These are phyloP conservation scores for Cytidiella melzeri DNA, from an alignment of 768 basidiomycete species.

Conservation along the genomic window DNA sequence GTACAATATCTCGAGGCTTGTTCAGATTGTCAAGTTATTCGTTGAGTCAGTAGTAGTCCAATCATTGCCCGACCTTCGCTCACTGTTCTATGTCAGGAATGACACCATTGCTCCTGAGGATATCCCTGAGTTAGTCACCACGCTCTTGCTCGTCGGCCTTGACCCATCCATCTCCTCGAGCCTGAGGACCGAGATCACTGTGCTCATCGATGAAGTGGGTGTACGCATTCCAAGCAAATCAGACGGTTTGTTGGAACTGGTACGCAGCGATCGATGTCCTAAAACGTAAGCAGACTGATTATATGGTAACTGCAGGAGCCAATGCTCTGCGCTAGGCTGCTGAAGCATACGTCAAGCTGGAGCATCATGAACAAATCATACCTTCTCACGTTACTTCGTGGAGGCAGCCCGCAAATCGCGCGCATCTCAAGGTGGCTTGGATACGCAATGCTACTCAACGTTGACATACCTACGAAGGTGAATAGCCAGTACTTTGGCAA, in stretches of 20 bases:
- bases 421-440: slow-evolving; percentile 58
- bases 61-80: background rate
- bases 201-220: slow-evolving; percentile 43
- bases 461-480: slow-evolving; percentile 11
- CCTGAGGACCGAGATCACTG: slow-evolving; percentile 39
- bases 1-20: slow-evolving; percentile 33
- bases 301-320: slow-evolving; percentile 34
- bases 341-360: slow-evolving; percentile 34
- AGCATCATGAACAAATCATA: slow-evolving; percentile 44
- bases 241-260: slow-evolving; percentile 19
- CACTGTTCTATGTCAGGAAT: slow-evolving; percentile 23
- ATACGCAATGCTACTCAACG: slow-evolving; percentile 34
- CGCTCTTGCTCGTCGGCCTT: slow-evolving; percentile 49
- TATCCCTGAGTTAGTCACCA: slow-evolving; percentile 41
- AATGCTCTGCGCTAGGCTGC: slow-evolving; percentile 38
- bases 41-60: slow-evolving; percentile 36
- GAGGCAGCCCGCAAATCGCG: slow-evolving; percentile 41
- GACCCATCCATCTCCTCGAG: slow-evolving; percentile 43
- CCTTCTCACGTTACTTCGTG: slow-evolving; percentile 44
- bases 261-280: slow-evolving; percentile 2
- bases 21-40: slow-evolving; percentile 36
- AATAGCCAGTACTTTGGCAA: too few relatives aligned
- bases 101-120: slow-evolving; percentile 33
- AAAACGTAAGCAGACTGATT: background rate
- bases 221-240: slow-evolving; percentile 29